Conservation (phyloP, 306 rosid species). For the Malus fusca region DNA sequence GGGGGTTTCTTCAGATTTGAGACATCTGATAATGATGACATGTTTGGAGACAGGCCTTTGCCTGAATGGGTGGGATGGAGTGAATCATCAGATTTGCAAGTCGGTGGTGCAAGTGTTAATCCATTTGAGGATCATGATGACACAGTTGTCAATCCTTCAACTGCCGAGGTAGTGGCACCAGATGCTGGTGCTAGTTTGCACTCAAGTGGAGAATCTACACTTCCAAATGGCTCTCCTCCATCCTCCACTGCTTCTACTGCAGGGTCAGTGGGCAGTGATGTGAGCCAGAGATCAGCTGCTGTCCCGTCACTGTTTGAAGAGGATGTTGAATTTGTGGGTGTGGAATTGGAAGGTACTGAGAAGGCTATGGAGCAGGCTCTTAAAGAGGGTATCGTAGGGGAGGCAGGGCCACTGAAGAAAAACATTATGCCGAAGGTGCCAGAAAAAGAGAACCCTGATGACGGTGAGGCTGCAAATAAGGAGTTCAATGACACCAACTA, state of each 20-base stretch:
- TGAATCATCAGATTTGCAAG: conserved; percentile 63
- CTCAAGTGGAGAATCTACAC: conserved; percentile 33
- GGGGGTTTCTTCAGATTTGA: conserved; percentile 92
- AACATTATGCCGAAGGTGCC: conserved; percentile 44
- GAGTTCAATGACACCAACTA: conserved; percentile 94
- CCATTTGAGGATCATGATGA: conserved; percentile 70
- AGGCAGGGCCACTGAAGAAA: conserved; percentile 96
- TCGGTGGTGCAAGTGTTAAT: conserved; percentile 58
- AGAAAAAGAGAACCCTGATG: conserved; percentile 68
- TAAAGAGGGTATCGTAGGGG: conserved; percentile 97
- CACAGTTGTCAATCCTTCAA: conserved; percentile 26
- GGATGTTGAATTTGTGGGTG: conserved; percentile 94
- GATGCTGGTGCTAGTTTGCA: conserved; percentile 31
- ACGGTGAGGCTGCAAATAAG: conserved; percentile 62
- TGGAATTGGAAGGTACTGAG: conserved; percentile 87
- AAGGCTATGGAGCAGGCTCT: conserved; percentile 99
- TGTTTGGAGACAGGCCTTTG: conserved; percentile 66
- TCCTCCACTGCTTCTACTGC: conserved; percentile 34
- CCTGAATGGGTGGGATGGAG: conserved; percentile 98
- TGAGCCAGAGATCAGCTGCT: conserved; percentile 40
- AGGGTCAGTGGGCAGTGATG: conserved; percentile 34
- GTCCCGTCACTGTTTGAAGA: conserved; percentile 88
- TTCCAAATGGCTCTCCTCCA: conserved; percentile 63
- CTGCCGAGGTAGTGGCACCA: conserved; percentile 36
- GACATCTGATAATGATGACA: conserved; percentile 55